These are phyloP conservation scores for Pyrenula massariospora DNA, from an alignment of 495 filamentous ascomycete species.

Conservation along the genomic window DNA sequence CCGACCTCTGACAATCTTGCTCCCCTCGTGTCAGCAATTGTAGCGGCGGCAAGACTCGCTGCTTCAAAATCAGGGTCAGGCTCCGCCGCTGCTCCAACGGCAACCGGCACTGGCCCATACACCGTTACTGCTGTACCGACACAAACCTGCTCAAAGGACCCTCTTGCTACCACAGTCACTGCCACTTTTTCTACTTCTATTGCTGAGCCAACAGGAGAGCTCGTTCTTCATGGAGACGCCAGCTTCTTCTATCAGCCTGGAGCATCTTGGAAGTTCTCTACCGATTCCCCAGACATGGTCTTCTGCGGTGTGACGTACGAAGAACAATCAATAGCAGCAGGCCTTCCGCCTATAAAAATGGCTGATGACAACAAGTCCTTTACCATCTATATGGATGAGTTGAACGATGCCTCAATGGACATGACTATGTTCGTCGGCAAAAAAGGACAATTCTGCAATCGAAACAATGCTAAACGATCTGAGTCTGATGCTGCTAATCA, in stretches of 20 bases:
- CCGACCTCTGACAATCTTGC: background rate
- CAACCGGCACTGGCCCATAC: background rate
- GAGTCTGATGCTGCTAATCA: background rate
- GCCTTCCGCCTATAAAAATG: background rate
- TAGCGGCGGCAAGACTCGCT: background rate
- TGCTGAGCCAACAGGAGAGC: background rate
- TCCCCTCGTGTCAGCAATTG: background rate
- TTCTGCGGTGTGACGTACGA: background rate
- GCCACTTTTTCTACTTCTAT: background rate
- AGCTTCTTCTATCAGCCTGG: background rate
- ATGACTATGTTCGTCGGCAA: background rate
- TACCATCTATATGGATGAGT: background rate
- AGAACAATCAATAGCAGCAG: background rate
- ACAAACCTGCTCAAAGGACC: background rate
- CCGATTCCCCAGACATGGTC: background rate
- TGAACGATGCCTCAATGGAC: background rate
- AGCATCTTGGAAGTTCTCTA: background rate
- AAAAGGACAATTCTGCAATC: background rate
- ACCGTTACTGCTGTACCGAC: background rate
- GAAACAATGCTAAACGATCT: background rate
- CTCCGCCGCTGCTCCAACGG: background rate
- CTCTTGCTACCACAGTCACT: background rate
- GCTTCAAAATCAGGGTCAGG: background rate
- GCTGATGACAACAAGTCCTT: background rate
- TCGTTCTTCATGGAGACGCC: background rate